phyloP scores from a whole-genome alignment of 169 alveolate genomes.

The Plasmodium sp. region DNA sequence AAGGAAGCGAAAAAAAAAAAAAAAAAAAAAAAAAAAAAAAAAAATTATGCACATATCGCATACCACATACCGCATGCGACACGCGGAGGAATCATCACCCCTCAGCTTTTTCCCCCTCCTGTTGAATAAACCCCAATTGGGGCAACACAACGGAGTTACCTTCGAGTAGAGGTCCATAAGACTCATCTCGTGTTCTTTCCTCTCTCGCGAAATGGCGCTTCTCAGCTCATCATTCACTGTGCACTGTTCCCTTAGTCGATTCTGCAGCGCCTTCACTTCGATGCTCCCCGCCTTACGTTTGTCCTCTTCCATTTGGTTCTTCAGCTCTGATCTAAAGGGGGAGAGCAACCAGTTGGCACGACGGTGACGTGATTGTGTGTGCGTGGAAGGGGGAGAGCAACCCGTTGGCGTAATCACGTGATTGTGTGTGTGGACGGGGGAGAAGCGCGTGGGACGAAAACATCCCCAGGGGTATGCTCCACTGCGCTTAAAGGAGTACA shows the following conservation, averaged over 20 bases:
- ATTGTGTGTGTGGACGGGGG: background rate
- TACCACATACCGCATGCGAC: background rate
- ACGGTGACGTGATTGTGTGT: background rate
- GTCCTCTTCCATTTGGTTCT: slow-evolving; percentile 6
- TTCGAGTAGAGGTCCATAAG: slow-evolving; percentile 35
- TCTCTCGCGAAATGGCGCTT: background rate
- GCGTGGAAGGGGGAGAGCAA: background rate
- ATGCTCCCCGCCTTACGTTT: background rate
- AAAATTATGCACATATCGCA: no score
- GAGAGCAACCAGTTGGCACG: background rate
- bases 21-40: no score
- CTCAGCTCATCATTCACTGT: slow-evolving; percentile 24
- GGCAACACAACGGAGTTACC: background rate
- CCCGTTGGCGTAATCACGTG: background rate
- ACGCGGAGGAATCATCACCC: background rate
- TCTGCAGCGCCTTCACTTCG: background rate
- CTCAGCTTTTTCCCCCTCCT: background rate
- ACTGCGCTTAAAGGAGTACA: slow-evolving; percentile 19
- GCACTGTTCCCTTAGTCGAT: slow-evolving; percentile 24
- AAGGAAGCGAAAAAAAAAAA: background rate
- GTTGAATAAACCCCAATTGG: background rate
- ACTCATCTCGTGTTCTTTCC: background rate
- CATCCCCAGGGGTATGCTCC: background rate
- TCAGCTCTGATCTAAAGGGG: slow-evolving; percentile 13
- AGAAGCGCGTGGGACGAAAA: background rate